Conservation (phyloP, 441 rosid species). For the Flueggea neowawraea region DNA sequence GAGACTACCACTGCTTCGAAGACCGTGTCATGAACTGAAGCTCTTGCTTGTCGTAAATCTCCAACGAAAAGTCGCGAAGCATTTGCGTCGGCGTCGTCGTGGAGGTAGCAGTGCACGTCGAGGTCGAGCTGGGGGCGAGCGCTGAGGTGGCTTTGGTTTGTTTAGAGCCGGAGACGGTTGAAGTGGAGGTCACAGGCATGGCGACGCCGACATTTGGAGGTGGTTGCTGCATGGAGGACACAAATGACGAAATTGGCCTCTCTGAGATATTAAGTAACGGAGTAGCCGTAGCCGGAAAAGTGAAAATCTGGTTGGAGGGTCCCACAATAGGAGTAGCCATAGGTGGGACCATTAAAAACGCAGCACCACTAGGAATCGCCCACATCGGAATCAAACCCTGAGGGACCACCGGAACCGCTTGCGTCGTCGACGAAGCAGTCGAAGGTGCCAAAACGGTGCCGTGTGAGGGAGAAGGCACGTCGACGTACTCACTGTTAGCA, state of each 20-base stretch:
- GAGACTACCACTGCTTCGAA: conserved; percentile 33
- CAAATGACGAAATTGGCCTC: conserved; percentile 39
- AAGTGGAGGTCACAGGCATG: conserved; percentile 19
- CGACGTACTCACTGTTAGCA: conserved; percentile 54
- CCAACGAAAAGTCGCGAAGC: conserved; percentile 60
- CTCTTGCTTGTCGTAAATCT: conserved; percentile 61
- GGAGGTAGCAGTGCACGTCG: too few species aligned
- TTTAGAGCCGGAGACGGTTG: conserved; percentile 5
- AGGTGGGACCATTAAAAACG: conserved; percentile 45
- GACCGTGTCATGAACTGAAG: conserved; percentile 52
- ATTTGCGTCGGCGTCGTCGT: conserved; percentile 16
- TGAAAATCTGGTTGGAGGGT: conserved; percentile 34
- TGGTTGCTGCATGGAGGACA: conserved; percentile 50
- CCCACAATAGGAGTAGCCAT: conserved; percentile 13
- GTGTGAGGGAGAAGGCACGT: conserved; percentile 22
- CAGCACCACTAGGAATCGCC: conserved; percentile 53
- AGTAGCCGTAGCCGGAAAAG: conserved; percentile 37
- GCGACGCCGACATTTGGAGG: conserved; percentile 11
- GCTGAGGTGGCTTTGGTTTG: too few species aligned
- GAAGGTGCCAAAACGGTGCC: conserved; percentile 28
- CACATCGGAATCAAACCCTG: conserved; percentile 56
- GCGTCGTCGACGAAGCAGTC: conserved; percentile 45
- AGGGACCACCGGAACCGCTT: conserved; percentile 12
- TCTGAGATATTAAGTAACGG: conserved; percentile 38
- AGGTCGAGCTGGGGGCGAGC: too few species aligned